These are phyloP conservation scores for Ceratocystis albifundus DNA, from an alignment of 2,329 filamentous ascomycete species.

Conservation along the genomic window DNA sequence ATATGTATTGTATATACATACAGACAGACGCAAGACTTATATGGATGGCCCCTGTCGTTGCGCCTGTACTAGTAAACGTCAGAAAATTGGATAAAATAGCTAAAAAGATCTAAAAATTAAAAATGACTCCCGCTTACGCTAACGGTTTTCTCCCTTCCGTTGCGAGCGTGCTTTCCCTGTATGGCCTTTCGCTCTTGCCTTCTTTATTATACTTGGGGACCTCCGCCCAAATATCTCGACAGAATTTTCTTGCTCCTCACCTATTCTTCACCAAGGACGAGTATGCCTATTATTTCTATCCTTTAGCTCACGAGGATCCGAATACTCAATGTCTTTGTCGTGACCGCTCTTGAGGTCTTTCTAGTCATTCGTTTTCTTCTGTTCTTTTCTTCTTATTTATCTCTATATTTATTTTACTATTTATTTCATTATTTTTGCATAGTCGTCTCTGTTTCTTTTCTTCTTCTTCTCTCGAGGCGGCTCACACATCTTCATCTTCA, in stretches of 20 bases:
- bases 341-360: background rate
- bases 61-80: background rate
- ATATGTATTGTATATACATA: too few species aligned
- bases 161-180: background rate
- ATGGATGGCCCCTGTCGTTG: background rate
- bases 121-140: slow-evolving; percentile 8
- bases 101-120: background rate
- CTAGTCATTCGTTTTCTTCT: slow-evolving; percentile 1
- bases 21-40: background rate
- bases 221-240: background rate
- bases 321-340: slow-evolving; percentile 10
- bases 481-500: background rate
- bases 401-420: background rate
- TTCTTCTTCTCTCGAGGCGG: too few species aligned
- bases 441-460: background rate
- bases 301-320: slow-evolving; percentile 6
- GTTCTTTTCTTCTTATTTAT: background rate
- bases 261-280: slow-evolving; percentile 8
- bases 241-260: background rate
- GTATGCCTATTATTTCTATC: slow-evolving; percentile 4
- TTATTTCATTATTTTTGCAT: background rate
- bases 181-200: background rate
- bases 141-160: background rate
- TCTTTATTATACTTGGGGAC: background rate
- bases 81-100: background rate